phyloP scores from a whole-genome alignment of 495 filamentous ascomycete species.

The Copromyces sp. region DNA sequence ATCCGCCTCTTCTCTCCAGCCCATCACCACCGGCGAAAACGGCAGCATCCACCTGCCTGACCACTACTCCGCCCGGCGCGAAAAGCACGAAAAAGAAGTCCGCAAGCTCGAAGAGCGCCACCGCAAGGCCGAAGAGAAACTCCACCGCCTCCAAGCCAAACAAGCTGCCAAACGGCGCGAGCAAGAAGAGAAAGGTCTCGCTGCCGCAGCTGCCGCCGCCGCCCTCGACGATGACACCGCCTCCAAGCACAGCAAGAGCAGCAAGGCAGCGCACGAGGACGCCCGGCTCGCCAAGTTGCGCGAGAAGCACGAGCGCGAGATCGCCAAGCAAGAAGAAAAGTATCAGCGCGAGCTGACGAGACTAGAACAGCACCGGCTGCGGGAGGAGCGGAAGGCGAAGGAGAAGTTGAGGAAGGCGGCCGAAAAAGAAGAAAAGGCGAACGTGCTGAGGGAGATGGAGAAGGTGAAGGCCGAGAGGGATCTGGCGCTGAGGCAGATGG shows the following conservation, averaged over 20 bases:
- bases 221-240: slow-evolving; percentile 16
- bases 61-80: slow-evolving; percentile 7
- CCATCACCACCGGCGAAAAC: slow-evolving; percentile 4
- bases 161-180: slow-evolving; percentile 26
- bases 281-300: slow-evolving; percentile 35
- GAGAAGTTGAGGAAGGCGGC: slow-evolving; percentile 42
- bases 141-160: slow-evolving; percentile 42
- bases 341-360: slow-evolving; percentile 52
- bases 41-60: neutral
- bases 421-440: slow-evolving; percentile 45
- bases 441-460: slow-evolving; percentile 38
- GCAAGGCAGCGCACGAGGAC: slow-evolving; percentile 16
- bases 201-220: neutral
- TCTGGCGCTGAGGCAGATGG: slow-evolving; percentile 46
- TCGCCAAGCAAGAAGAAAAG: slow-evolving; percentile 53
- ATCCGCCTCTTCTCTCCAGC: slow-evolving; percentile 7
- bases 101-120: slow-evolving; percentile 62
- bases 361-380: slow-evolving; percentile 51
- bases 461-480: slow-evolving; percentile 45
- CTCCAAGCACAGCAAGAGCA: slow-evolving; percentile 27
- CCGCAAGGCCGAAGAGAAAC: slow-evolving; percentile 57
- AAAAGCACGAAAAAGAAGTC: slow-evolving; percentile 60
- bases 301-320: slow-evolving; percentile 50
- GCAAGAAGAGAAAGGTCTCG: neutral
- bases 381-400: slow-evolving; percentile 50